These are phyloP conservation scores for Maudiozyma bulderi DNA, from an alignment of 805 yeast species.

Conservation along the genomic window DNA sequence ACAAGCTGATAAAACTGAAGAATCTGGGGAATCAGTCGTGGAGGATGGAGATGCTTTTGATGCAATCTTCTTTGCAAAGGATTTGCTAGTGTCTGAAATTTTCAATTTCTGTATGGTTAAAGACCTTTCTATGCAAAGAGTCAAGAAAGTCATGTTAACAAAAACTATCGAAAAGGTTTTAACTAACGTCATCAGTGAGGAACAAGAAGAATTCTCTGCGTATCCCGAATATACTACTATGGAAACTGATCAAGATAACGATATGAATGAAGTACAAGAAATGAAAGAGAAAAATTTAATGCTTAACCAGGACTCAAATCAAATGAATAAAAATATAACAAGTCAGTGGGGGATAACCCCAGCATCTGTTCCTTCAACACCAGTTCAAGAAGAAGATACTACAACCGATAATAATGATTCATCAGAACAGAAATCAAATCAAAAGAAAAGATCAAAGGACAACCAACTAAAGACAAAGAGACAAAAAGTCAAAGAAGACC, in stretches of 20 bases:
- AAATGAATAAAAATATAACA: slow-evolving; percentile 68
- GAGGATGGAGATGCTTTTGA: slow-evolving; percentile 18
- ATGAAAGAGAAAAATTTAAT: slow-evolving; percentile 40
- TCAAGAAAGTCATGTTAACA: slow-evolving; percentile 54
- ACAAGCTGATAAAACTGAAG: slow-evolving; percentile 3
- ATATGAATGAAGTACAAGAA: slow-evolving; percentile 1
- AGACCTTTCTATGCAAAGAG: slow-evolving; percentile 59
- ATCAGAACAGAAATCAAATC: not conserved
- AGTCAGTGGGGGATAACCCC: slow-evolving; percentile 47
- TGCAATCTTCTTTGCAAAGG: slow-evolving; percentile 50
- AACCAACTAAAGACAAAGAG: slow-evolving; percentile 28
- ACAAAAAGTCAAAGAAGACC: slow-evolving; percentile 40
- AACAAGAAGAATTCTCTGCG: slow-evolving; percentile 41
- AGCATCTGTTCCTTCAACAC: not conserved
- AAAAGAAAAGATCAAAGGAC: slow-evolving; percentile 46
- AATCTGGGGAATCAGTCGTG: not conserved
- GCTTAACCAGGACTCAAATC: slow-evolving; percentile 57
- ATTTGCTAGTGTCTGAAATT: slow-evolving; percentile 43
- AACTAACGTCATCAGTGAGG: slow-evolving; percentile 47
- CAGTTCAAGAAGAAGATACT: slow-evolving; percentile 2
- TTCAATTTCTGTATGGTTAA: slow-evolving; percentile 51
- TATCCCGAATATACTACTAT: slow-evolving; percentile 16
- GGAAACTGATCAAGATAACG: slow-evolving; percentile 23
- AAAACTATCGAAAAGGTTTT: slow-evolving; percentile 55
- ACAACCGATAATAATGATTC: slow-evolving; percentile 15